Percentiles rank a stretch among this genome's conserved stretches.
Conservation (phyloP, 768 basidiomycete species). For the Macrocybe gigantea region DNA sequence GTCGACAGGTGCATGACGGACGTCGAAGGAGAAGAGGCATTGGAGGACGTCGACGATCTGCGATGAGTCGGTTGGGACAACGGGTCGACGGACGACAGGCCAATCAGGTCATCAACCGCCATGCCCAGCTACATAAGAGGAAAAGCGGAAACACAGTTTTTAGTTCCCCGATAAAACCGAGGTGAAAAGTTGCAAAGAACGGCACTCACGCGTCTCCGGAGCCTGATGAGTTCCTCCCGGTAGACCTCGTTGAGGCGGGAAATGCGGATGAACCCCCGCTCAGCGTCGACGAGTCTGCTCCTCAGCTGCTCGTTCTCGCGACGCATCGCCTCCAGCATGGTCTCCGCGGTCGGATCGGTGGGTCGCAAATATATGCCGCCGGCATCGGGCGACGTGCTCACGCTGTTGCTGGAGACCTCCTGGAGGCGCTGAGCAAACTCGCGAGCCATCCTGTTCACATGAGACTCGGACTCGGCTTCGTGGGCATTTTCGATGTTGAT, state of each 20-base stretch:
- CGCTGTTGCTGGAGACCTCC: constrained; percentile 49
- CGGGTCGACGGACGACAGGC: constrained; percentile 59
- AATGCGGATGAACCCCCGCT: constrained; percentile 72
- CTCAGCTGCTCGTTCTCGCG: constrained; percentile 76
- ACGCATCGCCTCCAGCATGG: constrained; percentile 71
- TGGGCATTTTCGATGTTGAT: constrained; percentile 75
- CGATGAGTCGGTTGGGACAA: constrained; percentile 69
- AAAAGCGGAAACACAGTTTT: constrained; percentile 2
- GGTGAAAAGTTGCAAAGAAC: constrained; percentile 4
- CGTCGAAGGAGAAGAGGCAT: constrained; percentile 40
- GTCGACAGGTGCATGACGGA: constrained; percentile 33
- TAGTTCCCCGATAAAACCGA: neutral
- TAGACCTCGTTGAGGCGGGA: constrained; percentile 77
- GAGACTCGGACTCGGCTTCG: constrained; percentile 82
- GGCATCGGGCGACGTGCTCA: constrained; percentile 17
- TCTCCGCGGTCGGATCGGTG: constrained; percentile 39
- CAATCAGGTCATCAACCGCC: constrained; percentile 75
- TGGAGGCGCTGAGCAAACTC: constrained; percentile 59
- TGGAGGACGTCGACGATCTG: constrained; percentile 38
- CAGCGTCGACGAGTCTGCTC: constrained; percentile 61
- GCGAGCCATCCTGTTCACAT: constrained; percentile 70
- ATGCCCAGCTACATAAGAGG: constrained; percentile 50
- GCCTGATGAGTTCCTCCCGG: constrained; percentile 77
- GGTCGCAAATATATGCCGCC: constrained; percentile 22
- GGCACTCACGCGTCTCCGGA: constrained; percentile 62